A percentile compares a stretch with the other conserved stretches of the same genome.
Evolutionary conservation across 768 basidiomycete species (phyloP).

Genomic region (Rhodotorula diobovata): DNA sequence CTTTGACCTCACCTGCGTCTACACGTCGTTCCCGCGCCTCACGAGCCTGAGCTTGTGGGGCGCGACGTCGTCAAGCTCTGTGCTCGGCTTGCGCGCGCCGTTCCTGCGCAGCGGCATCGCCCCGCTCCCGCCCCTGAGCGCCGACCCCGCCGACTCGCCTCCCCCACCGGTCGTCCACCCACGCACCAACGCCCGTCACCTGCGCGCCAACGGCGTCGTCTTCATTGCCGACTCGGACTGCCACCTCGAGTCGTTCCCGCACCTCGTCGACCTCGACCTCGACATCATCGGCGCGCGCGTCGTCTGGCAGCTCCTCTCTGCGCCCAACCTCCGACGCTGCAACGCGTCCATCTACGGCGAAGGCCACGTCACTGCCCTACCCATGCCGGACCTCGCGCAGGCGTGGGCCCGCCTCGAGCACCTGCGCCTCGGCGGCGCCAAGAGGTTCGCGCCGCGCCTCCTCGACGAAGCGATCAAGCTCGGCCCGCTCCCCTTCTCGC

Average conservation of each 20-base stretch:
- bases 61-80: slow-evolving; percentile 8
- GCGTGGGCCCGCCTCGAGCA: slow-evolving; percentile 14
- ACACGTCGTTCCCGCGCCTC: slow-evolving; percentile 3
- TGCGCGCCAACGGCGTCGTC: slow-evolving; percentile 17
- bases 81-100: slow-evolving; percentile 14
- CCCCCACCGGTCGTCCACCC: neutral
- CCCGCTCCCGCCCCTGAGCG: neutral
- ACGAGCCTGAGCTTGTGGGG: slow-evolving; percentile 8
- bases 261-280: slow-evolving; percentile 20
- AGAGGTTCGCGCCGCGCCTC: slow-evolving; percentile 3
- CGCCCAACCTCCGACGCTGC: neutral
- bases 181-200: slow-evolving; percentile 2
- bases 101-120: slow-evolving; percentile 3
- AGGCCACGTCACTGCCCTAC: neutral
- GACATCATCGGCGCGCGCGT: slow-evolving; percentile 12
- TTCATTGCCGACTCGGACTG: slow-evolving; percentile 10
- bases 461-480: slow-evolving; percentile 12
- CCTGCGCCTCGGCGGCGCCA: slow-evolving; percentile 17
- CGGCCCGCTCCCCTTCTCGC: neutral
- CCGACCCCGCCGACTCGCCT: neutral
- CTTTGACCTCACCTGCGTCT: slow-evolving; percentile 20
- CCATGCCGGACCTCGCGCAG: slow-evolving; percentile 12
- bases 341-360: slow-evolving; percentile 22
- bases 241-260: slow-evolving; percentile 11
- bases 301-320: slow-evolving; percentile 22